Evolutionary conservation across 805 yeast genomes (phyloP), one percentile per base, ranked within the genome.

Genomic region (Yarrowia hollandica): DNA sequence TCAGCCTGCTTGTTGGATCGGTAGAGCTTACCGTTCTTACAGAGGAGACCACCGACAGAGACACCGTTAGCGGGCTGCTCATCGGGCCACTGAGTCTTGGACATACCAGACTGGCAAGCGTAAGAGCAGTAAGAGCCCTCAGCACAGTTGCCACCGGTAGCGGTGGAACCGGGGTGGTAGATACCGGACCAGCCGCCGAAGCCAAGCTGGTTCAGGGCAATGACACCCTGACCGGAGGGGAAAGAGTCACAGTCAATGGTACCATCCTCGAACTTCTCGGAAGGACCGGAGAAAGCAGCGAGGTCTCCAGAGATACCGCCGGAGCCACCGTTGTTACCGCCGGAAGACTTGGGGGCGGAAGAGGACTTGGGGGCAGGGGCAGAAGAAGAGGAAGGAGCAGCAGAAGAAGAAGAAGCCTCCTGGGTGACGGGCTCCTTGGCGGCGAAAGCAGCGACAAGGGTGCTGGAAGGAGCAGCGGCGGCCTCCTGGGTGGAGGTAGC

Each of bases 31-130:
- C 98, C 98, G 71, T 76, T 75, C 74, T 86, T 80, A 82, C 99
- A 92, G 68, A 75, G 72, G 68, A 92, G 82, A 72, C 99, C 99
- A 76, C 99, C 99, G 65, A 92, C 83, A 41, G 97, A 87, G 60
- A 86, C 86, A 77, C 98, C 98, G 73, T 77, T 81, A 59, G 86
- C 64, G 60, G 98, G 98, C 79, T 92, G 99, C 59, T 71, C 65
- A 42, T 85, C 75, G 64, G 98, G 98, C 96, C 96, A 92, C 79
- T 92, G 99, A 60, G 97, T 90, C 84, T 92, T 92, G 69, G 97
- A 89, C 96, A 90, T 89, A 82, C 98, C 99, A 39, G 97, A 84
- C 79, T 90, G 95, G 79, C 99, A 92, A 62, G 98, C 96, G 76
- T 92, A 92, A 61, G 98, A 92, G 78, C 99, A 92, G 84, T 88